Evolutionary conservation across 2,329 filamentous ascomycete species (phyloP), one percentile per base, ranked within the genome.

Genomic region (Microcyclosporella mali): DNA sequence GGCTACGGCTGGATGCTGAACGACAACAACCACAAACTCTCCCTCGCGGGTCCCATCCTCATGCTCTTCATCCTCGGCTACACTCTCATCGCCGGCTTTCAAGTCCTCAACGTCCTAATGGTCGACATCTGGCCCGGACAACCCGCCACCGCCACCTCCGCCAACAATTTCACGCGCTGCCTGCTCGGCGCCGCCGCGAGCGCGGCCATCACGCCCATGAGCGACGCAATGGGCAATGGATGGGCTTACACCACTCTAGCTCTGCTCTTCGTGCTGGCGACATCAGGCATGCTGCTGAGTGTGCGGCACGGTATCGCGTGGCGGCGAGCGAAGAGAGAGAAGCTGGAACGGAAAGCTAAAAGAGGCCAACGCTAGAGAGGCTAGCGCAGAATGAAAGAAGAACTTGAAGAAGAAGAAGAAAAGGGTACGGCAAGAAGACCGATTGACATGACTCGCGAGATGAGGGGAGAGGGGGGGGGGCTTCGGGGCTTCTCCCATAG

Each of bases 71-170:
- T 61, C 17, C 34, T 60, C 12, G 59, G 57, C 18, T 64, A 67
- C 37, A 57, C 60, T 9, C 52, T 71, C 14, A 66, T 64, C 4
- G 65, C 64, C 0, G 61, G 64, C 0, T 71, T 66, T 39, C 69
- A 72, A 39, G 63, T 65, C 3, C 57, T 70, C 6, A 70, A 68
- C 39, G 71, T 72, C 0, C 55, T 78, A 21, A 58, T 73, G 30
- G 60, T 74, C 1, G 70, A 72, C 49, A 52, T 71, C 2, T 68
- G 70, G 41, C 67, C 67, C 0, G 61, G 52, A 8, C 57, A 61
- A 27, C 63, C 69, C 1, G 66, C 66, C 1, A 65, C 67, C 1
- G 67, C 66, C 0, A 69, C 68, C 3, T 69, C 70, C 3, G 65
- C 68, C 6, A 70, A 65, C 39, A 71, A 72, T 43, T 50, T 72